Evolutionary conservation across 179 eudicot genomes (phyloP).

Genomic region (Spinacia oleracea): DNA sequence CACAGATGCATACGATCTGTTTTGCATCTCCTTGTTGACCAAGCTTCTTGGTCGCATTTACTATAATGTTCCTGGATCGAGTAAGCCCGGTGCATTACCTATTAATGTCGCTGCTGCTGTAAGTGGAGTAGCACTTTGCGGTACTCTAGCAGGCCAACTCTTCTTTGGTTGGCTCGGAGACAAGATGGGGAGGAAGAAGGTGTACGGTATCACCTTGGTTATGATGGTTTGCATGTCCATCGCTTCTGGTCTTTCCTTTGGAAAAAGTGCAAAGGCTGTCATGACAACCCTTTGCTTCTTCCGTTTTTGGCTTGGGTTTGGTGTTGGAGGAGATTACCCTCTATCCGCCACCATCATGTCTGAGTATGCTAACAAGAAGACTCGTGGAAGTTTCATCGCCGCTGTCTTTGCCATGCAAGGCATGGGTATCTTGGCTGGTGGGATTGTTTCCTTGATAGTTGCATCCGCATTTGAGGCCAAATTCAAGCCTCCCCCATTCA

Average conservation of each 20-base stretch:
- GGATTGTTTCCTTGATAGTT: constrained; percentile 5
- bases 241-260: constrained; percentile 23
- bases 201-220: constrained; percentile 21
- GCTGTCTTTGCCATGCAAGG: constrained; percentile 28
- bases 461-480: constrained; percentile 4
- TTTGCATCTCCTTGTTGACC: constrained; percentile 44
- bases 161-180: constrained; percentile 25
- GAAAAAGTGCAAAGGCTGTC: not conserved
- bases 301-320: constrained; percentile 26
- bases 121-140: constrained; percentile 19
- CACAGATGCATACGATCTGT: constrained; percentile 51
- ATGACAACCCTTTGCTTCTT: constrained; percentile 27
- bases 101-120: constrained; percentile 34
- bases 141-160: constrained; percentile 18
- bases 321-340: constrained; percentile 25
- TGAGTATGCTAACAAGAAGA: constrained; percentile 23
- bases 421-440: constrained; percentile 16
- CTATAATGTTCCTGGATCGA: constrained; percentile 31
- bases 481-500: constrained; percentile 11
- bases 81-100: constrained; percentile 38
- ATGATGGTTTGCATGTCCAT: constrained; percentile 16
- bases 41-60: constrained; percentile 44
- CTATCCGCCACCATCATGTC: constrained; percentile 27
- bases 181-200: constrained; percentile 24
- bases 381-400: constrained; percentile 19